These are phyloP conservation scores for Mycena galericulata DNA, from an alignment of 768 basidiomycete genomes.

Conservation along the genomic window DNA sequence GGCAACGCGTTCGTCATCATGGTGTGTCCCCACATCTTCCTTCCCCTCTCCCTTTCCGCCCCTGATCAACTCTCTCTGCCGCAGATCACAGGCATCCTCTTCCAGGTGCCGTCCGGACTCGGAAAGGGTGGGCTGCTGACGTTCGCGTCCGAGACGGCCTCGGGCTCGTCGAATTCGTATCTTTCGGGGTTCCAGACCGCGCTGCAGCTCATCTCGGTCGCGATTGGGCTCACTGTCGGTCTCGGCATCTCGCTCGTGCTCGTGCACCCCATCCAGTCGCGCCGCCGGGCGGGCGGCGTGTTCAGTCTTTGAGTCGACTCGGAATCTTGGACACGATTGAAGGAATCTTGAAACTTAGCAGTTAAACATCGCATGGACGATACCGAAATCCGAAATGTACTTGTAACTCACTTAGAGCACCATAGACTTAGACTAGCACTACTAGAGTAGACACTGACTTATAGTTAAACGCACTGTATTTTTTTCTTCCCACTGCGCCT, in stretches of 20 bases:
- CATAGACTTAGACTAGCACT: too few relatives aligned
- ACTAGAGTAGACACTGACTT: too few relatives aligned
- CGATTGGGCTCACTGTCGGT: slow-evolving; percentile 85
- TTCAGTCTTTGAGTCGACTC: slow-evolving; percentile 55
- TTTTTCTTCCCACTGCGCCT: too few relatives aligned
- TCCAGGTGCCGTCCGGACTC: slow-evolving; percentile 88
- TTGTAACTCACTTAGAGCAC: too few relatives aligned
- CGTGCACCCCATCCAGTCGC: slow-evolving; percentile 73
- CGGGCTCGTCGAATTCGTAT: slow-evolving; percentile 67
- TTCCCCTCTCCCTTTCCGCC: background rate
- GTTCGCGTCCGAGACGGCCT: slow-evolving; percentile 68
- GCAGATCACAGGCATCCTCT: slow-evolving; percentile 81
- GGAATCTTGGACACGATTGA: background rate
- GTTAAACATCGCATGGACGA: too few relatives aligned
- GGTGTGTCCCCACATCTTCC: slow-evolving; percentile 60
- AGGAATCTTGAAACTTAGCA: too few relatives aligned
- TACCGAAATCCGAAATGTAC: too few relatives aligned
- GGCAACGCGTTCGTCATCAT: slow-evolving; percentile 87
- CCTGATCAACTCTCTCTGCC: background rate
- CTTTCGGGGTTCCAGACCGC: slow-evolving; percentile 80
- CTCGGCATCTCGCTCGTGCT: slow-evolving; percentile 76
- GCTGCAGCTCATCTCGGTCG: slow-evolving; percentile 80
- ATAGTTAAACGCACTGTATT: too few relatives aligned
- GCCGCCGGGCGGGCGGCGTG: slow-evolving; percentile 67
- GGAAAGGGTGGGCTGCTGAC: slow-evolving; percentile 83